These are phyloP conservation scores for Calendula officinalis DNA, from an alignment of 129 eudicot genomes.

Conservation along the genomic window DNA sequence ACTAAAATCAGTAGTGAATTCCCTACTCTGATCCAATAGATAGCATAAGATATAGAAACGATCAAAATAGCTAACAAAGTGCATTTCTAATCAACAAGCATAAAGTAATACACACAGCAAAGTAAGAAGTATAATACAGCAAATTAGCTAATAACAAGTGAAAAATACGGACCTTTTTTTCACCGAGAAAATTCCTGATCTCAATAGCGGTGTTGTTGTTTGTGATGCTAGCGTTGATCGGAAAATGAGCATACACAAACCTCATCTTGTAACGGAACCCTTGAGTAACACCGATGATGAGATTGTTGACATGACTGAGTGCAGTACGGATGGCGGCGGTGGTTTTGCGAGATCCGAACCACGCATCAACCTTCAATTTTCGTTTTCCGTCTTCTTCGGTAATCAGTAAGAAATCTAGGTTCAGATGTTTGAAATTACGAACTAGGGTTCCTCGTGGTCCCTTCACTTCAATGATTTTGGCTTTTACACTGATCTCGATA, in stretches of 20 bases:
- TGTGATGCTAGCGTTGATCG: neutral
- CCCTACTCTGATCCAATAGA: too few relatives aligned
- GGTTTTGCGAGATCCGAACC: slow-evolving; percentile 38
- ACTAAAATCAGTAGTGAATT: too few relatives aligned
- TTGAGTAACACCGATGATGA: slow-evolving; percentile 23
- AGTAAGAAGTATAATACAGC: neutral
- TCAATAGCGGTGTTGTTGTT: too few relatives aligned
- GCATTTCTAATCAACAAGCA: neutral
- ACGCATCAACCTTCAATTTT: slow-evolving; percentile 33
- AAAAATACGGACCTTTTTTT: slow-evolving; percentile 20
- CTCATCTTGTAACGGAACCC: slow-evolving; percentile 19
- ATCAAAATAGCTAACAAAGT: neutral
- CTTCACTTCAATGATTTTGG: too few relatives aligned
- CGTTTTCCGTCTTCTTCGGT: slow-evolving; percentile 29
- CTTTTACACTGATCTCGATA: slow-evolving; percentile 4
- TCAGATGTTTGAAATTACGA: slow-evolving; percentile 34
- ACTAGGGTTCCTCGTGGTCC: slow-evolving; percentile 3
- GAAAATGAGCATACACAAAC: slow-evolving; percentile 33
- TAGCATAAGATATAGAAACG: neutral
- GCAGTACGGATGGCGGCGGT: slow-evolving; percentile 17
- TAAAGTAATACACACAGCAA: neutral
- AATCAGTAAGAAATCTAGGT: slow-evolving; percentile 28
- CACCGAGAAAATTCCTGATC: slow-evolving; percentile 5
- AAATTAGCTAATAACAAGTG: neutral
- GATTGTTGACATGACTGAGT: slow-evolving; percentile 24